Evolutionary conservation across 148 eudicot species (phyloP).

Genomic region (Cornus controversa): DNA sequence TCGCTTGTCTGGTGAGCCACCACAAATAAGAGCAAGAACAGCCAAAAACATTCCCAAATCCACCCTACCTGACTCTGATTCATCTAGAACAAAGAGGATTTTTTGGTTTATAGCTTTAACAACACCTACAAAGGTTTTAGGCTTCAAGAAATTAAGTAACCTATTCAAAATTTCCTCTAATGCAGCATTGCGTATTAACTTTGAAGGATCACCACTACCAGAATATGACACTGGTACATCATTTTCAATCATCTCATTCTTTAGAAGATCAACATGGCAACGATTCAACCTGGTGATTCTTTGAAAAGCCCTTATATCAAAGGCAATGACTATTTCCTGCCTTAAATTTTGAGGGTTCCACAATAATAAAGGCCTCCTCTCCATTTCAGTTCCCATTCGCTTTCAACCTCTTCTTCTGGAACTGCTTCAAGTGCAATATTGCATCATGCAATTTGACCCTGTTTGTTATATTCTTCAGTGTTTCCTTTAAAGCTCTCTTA

Average conservation of each 20-base stretch:
- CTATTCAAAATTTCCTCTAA: slow-evolving; percentile 68
- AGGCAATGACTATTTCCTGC: slow-evolving; percentile 70
- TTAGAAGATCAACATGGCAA: slow-evolving; percentile 74
- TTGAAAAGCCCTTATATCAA: slow-evolving; percentile 87
- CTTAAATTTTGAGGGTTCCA: slow-evolving; percentile 75
- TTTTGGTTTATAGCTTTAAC: slow-evolving; percentile 85
- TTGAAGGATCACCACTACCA: slow-evolving; percentile 79
- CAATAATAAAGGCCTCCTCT: slow-evolving; percentile 53
- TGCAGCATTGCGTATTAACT: slow-evolving; percentile 82
- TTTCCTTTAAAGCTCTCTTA: slow-evolving; percentile 88
- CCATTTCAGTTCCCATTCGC: slow-evolving; percentile 66
- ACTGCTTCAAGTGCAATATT: slow-evolving; percentile 80
- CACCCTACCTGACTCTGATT: slow-evolving; percentile 73
- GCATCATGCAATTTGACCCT: slow-evolving; percentile 97
- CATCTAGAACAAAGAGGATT: slow-evolving; percentile 75
- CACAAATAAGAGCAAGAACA: slow-evolving; percentile 77
- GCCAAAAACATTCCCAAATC: slow-evolving; percentile 97
- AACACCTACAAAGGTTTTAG: slow-evolving; percentile 90
- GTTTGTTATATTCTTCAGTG: slow-evolving; percentile 94
- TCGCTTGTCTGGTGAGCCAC: slow-evolving; percentile 67
- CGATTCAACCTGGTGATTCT: slow-evolving; percentile 76
- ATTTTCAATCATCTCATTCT: slow-evolving; percentile 71
- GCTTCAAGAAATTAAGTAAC: slow-evolving; percentile 80
- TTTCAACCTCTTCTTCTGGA: slow-evolving; percentile 85
- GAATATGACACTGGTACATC: slow-evolving; percentile 81